Evolutionary conservation across 768 basidiomycete genomes (phyloP), one percentile per base, ranked within the genome.

Genomic region (Boletales sp.): DNA sequence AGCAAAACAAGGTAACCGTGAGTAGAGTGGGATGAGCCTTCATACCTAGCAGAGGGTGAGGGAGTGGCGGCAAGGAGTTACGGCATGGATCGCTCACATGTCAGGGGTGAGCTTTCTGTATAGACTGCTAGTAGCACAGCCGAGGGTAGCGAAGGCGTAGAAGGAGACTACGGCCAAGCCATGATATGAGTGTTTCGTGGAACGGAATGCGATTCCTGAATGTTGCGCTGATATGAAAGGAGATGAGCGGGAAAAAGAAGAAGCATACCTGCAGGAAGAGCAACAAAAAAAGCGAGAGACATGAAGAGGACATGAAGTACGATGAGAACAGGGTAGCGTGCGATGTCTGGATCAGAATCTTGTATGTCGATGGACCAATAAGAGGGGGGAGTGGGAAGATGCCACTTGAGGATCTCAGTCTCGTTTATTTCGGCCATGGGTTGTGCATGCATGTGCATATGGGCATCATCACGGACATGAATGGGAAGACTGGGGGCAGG

Each of bases 361-460:
- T 87, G 82, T 63, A 84, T 78, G 66, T 94, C 93, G 55, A 86
- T 78, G 13, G 87, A 83, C 67, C 82, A 91, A 67, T 92, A 95
- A 3, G 90, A 92, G 0, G 84, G 81, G 0, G 88, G 88, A 0
- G 86, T 87, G 0, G 84, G 83, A 0, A 72, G 64, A 64, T 94
- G 90, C 48, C 72, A 69, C 55, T 80, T 63, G 30, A 81, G 71
- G 42, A 93, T 70, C 47, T 86, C 81, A 0, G 87, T 86, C 63
- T 94, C 93, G 66, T 94, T 90, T 48, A 94, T 72, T 51, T 78
- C 71, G n/a, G 75, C 55, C 21, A 81, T 55, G 13, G 85, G 84
- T 5, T 74, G 74, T 1, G 61, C 76, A 38, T 72, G 69, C 60
- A 80, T 72, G 30, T 78, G 80, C 49, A 65, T 73, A 51, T 79